phyloP scores from a whole-genome alignment of 192 early-diverging fungal genomes.

The Lobosporangium transversale region DNA sequence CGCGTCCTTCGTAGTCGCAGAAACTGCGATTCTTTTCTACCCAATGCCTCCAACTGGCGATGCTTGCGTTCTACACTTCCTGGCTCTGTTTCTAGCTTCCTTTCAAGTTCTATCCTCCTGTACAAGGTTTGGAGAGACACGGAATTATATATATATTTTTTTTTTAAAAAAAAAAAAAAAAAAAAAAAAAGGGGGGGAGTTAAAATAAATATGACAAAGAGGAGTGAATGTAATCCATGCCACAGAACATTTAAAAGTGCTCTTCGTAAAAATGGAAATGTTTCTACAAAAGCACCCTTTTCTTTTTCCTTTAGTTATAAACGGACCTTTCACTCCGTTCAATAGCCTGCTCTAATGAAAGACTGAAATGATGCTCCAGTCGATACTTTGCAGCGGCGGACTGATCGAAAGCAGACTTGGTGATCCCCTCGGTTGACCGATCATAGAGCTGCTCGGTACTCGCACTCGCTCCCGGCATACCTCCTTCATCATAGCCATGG shows the following conservation, averaged over 20 bases:
- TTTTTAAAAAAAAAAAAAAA: too few relatives aligned
- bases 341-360: constrained; percentile 86
- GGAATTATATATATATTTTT: too few relatives aligned
- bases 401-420: constrained; percentile 85
- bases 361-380: constrained; percentile 94
- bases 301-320: too few relatives aligned
- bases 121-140: neutral
- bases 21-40: constrained; percentile 93
- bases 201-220: too few relatives aligned
- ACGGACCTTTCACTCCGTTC: constrained; percentile 86
- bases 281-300: too few relatives aligned
- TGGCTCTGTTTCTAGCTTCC: constrained; percentile 73
- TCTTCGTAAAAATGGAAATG: too few relatives aligned
- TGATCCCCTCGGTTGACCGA: constrained; percentile 78
- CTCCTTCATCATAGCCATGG: neutral
- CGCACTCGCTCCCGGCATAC: neutral
- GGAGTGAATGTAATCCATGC: too few relatives aligned
- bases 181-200: too few relatives aligned
- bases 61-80: constrained; percentile 91
- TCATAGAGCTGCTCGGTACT: constrained; percentile 62
- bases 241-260: too few relatives aligned
- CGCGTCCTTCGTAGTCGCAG: constrained; percentile 90
- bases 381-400: constrained; percentile 91
- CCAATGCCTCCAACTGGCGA: constrained; percentile 80
- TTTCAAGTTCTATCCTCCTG: constrained; percentile 84